A percentile compares a stretch with the other conserved stretches of the same genome.
phyloP scores from a whole-genome alignment of 176 grass and related monocot genomes.

The Luzula sylvatica region DNA sequence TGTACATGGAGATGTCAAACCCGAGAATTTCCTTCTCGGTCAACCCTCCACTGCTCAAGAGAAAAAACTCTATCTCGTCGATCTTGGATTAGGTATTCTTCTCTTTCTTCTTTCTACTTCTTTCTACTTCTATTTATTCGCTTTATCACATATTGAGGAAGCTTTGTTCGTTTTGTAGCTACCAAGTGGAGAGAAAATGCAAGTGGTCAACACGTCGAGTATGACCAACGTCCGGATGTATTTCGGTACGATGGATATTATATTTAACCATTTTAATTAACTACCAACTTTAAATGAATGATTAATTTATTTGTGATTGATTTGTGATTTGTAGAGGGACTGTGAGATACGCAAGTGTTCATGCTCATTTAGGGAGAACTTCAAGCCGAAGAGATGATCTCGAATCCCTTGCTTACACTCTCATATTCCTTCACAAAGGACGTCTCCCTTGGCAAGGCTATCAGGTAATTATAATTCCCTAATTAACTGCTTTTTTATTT shows the following conservation, averaged over 20 bases:
- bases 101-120: slow-evolving; percentile 1
- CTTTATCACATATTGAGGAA: slow-evolving; percentile 4
- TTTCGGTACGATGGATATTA: slow-evolving; percentile 54
- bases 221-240: slow-evolving; percentile 81
- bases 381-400: slow-evolving; percentile 86
- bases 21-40: slow-evolving; percentile 90
- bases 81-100: slow-evolving; percentile 79
- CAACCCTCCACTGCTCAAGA: slow-evolving; percentile 67
- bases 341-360: slow-evolving; percentile 80
- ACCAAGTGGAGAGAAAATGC: slow-evolving; percentile 56
- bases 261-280: slow-evolving; percentile 8
- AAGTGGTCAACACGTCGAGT: slow-evolving; percentile 59
- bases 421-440: slow-evolving; percentile 78
- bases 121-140: not conserved
- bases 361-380: slow-evolving; percentile 85
- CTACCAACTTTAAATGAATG: slow-evolving; percentile 17
- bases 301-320: slow-evolving; percentile 23
- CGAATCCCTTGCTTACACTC: slow-evolving; percentile 85
- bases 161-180: slow-evolving; percentile 37
- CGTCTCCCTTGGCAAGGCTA: slow-evolving; percentile 88
- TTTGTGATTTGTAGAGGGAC: slow-evolving; percentile 76
- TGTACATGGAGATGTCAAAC: slow-evolving; percentile 92
- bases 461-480: slow-evolving; percentile 42
- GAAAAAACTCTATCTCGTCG: slow-evolving; percentile 86
- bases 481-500: not conserved